phyloP scores from a whole-genome alignment of 257 asterid species.

The Lavandula angustifolia region DNA sequence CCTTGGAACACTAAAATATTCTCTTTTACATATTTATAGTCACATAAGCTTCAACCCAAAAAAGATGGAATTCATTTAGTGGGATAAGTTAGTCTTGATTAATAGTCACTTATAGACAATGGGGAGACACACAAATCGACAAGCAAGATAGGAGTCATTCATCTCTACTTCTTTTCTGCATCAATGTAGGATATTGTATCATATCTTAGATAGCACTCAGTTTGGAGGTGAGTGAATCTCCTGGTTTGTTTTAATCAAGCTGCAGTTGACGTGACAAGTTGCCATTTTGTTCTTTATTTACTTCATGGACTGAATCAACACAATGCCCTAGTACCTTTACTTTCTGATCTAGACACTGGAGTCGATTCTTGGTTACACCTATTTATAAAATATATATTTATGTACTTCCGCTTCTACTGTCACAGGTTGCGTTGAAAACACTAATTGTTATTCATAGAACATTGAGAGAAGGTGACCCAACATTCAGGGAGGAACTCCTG shows the following conservation, averaged over 20 bases:
- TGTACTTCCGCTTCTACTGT: conserved; percentile 6
- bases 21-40: background rate
- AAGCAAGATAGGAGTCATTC: background rate
- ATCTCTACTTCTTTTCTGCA: background rate
- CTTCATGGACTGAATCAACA: too few species aligned
- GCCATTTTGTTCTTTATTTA: too few species aligned
- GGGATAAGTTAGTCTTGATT: background rate
- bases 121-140: background rate
- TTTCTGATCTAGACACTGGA: too few species aligned
- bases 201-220: too few species aligned
- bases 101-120: background rate
- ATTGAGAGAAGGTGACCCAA: conserved; percentile 95
- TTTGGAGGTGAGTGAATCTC: too few species aligned
- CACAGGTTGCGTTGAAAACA: conserved; percentile 91
- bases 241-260: too few species aligned
- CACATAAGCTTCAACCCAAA: background rate
- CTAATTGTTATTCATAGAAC: conserved; percentile 85
- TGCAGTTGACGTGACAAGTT: too few species aligned
- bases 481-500: conserved; percentile 85
- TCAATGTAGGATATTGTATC: background rate
- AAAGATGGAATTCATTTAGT: background rate
- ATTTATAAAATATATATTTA: conserved; percentile 12
- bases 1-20: background rate
- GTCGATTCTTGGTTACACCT: conserved; percentile 16
- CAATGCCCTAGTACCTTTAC: too few species aligned